A percentile compares a stretch with the other conserved stretches of the same genome.
Evolutionary conservation across 169 alveolate species (phyloP).

Genomic region (Theileria luwenshuni): DNA sequence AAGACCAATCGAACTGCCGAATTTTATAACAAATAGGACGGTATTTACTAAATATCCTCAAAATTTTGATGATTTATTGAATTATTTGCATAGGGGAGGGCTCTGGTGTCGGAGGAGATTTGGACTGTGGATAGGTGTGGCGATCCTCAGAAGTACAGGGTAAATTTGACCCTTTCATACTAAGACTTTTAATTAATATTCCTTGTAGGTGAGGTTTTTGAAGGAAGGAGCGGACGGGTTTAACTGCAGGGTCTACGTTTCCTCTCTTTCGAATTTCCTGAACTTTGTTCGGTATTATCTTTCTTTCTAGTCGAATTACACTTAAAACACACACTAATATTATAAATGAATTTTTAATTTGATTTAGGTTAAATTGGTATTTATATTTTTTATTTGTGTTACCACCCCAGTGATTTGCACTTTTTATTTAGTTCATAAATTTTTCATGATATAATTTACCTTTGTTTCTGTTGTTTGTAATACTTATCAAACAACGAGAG

Average conservation of each 20-base stretch:
- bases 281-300: conserved; percentile 66
- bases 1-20: conserved; percentile 31
- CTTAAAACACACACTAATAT: background rate
- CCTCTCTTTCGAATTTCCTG: conserved; percentile 58
- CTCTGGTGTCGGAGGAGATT: conserved; percentile 66
- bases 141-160: conserved; percentile 59
- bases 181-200: background rate
- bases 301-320: conserved; percentile 22
- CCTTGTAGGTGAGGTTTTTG: conserved; percentile 48
- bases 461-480: background rate
- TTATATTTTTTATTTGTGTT: background rate
- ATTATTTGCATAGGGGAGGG: conserved; percentile 14
- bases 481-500: too few relatives aligned
- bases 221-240: conserved; percentile 79
- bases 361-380: background rate
- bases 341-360: background rate
- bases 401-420: conserved; percentile 11
- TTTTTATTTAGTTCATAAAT: background rate
- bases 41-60: background rate
- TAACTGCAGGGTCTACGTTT: conserved; percentile 65
- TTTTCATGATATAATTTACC: background rate
- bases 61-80: background rate
- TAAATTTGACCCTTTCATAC: conserved; percentile 17
- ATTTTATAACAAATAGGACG: conserved; percentile 17
- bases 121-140: conserved; percentile 77